Base-by-base conservation (phyloP, 140 eudicot genomes). In the Cichorium intybus region DNA sequence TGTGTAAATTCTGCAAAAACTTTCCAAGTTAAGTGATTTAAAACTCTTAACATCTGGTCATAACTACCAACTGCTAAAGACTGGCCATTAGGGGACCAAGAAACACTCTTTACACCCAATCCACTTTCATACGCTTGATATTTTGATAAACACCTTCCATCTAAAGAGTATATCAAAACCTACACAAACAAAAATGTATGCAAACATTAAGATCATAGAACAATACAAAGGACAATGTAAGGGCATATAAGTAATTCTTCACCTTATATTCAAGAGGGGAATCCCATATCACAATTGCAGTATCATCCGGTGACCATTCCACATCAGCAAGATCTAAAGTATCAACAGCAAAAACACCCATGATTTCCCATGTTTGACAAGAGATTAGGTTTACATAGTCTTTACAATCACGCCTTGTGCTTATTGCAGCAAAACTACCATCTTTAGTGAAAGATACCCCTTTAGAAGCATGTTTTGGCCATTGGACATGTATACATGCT, bases 111-210 rank as follows among this genome's bases (percentile, higher is more conserved):
- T 22, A 88, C 98, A 61, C 98, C 98, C 62, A 92, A 66, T 59
- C 96, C 98, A 81, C 98, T 85, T 79, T 92, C 98, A 73, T 88
- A 92, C 58, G 98, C 98, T 76, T 88, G 98, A 85, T 85, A 92
- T 77, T 88, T 92, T 6, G 96, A 77, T 54, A 92, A 68, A 69
- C 98, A 92, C 58, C 98, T 68, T 18, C 98, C 98, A 60, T 92
- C 98, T 66, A 92, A 85, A 9, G 98, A 88, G 79, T 92, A 92
- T 71, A 92, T 81, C 74, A 92, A 80, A 51, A 88, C 95, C 98
- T 92, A 70, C 24, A 66, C 0, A 34, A 26, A 54, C 43, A 56
- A 65, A 16, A 56, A 64, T 20, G 34, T 53, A 34, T 21, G 10
- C 31, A 33, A 64, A 15, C 12, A 27, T 47, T 29, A 65, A n/a